Evolutionary conservation across 345 rosid species (phyloP), one percentile per base, ranked within the genome.

Genomic region (Gossypium anomalum): DNA sequence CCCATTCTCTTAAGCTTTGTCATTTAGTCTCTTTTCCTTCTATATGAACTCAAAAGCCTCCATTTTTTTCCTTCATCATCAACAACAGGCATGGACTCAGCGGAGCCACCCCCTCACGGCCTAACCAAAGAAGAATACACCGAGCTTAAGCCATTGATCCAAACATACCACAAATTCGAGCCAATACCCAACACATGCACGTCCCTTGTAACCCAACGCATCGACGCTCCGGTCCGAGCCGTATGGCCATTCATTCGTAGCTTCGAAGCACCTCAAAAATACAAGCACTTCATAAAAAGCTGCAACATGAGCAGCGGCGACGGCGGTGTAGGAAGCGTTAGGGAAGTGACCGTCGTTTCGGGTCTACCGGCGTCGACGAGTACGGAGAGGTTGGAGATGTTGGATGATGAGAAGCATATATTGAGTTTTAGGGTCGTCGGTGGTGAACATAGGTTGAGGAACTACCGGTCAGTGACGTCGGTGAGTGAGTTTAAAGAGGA

Each of bases 221-320:
- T 58, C 29, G 34, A 58, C 34, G 62, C 62, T 29, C 62, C 62
- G 16, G 7, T 10, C 12, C 29, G 23, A 58, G 7, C 62, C 29
- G 62, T 58, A 2, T 58, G 62, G 62, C 62, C 62, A 58, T 58
- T 58, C 62, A 58, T 58, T 14, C 62, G 62, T 3, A 58, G 62
- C 62, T 58, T 58, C 62, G 34, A 58, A 58, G 23, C 1, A 4
- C 62, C 62, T 29, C 62, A 58, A 2, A 58, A 11, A 23, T 58
- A 58, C 62, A 58, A 58, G 16, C 62, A 58, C 62, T 58, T 58
- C 62, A 58, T 58, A 27, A 58, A 58, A 29, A 11, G 62, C 34
- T 58, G 62, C 62, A 58, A 58, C 34, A 59, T 59, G 63, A 59
- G 63, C 49, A 45, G 49, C 38, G 63, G 63, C 16, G 63, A 59